phyloP scores from a whole-genome alignment of 148 eudicot genomes.

The Camellia japonica region DNA sequence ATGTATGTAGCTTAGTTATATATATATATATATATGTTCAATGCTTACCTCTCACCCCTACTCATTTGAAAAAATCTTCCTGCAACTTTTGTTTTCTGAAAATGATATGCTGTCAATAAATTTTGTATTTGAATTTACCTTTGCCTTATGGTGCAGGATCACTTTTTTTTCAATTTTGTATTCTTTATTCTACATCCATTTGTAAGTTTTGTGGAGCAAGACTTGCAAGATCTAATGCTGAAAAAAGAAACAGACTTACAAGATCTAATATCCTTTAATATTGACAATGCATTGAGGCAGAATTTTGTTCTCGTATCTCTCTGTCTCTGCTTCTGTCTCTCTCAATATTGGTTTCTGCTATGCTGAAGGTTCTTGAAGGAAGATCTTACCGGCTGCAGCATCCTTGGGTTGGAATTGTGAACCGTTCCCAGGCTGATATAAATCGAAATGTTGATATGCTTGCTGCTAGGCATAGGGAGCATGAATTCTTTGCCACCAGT shows the following conservation, averaged over 20 bases:
- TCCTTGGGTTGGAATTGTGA: slow-evolving; percentile 91
- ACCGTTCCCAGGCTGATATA: slow-evolving; percentile 87
- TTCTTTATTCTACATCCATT: background rate
- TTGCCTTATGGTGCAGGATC: background rate
- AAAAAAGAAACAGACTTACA: too few relatives aligned
- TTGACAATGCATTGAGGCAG: background rate
- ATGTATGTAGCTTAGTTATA: too few relatives aligned
- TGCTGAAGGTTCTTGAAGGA: slow-evolving; percentile 81
- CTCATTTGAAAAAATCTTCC: background rate
- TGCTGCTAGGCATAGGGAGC: slow-evolving; percentile 68
- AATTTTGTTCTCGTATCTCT: background rate
- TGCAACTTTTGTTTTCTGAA: too few relatives aligned
- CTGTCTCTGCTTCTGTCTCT: background rate
- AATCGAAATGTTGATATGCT: slow-evolving; percentile 68
- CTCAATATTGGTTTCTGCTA: slow-evolving; percentile 6
- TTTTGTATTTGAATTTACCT: too few relatives aligned
- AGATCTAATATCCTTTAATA: background rate
- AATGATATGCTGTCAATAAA: too few relatives aligned
- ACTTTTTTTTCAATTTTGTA: background rate
- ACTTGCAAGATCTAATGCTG: too few relatives aligned
- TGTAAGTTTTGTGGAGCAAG: background rate
- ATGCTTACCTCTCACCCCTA: too few relatives aligned
- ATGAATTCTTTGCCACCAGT: slow-evolving; percentile 66
- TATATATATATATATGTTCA: too few relatives aligned
- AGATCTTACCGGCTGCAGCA: slow-evolving; percentile 67